Conservation (phyloP, 2,329 filamentous ascomycete genomes). For the Botrytis tulipae region DNA sequence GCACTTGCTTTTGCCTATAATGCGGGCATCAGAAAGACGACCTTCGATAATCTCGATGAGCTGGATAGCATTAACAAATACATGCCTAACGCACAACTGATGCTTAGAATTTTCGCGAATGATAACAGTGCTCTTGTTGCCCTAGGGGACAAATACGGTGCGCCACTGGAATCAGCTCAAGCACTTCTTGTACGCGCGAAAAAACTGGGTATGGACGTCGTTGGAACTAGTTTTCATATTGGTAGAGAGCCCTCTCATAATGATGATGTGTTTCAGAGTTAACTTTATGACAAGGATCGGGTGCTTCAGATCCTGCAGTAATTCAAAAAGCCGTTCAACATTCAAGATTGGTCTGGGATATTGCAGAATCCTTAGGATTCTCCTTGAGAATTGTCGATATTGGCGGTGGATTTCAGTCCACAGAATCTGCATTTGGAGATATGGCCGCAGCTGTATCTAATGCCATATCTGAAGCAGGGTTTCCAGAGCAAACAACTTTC, state of each 20-base stretch:
- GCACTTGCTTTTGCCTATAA: not conserved
- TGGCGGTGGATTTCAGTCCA: slow-evolving; percentile 5
- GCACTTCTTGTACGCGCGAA: not conserved
- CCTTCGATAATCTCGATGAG: not conserved
- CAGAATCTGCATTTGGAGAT: not conserved
- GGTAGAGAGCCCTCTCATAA: not conserved
- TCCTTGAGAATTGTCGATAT: not conserved
- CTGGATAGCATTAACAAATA: slow-evolving; percentile 4
- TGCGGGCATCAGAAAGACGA: not conserved
- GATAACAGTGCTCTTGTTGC: not conserved
- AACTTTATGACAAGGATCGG: not conserved
- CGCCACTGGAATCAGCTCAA: not conserved
- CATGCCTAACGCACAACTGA: not conserved
- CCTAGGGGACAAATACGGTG: not conserved
- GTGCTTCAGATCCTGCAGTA: not conserved
- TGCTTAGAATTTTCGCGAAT: slow-evolving; percentile 4
- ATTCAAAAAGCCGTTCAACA: not conserved
- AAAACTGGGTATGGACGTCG: not conserved
- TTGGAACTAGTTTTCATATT: slow-evolving; percentile 7
- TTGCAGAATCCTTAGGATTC: not conserved
- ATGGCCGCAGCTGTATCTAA: not conserved
- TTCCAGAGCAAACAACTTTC: not conserved
- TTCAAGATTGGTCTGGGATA: slow-evolving; percentile 2
- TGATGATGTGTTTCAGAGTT: not conserved
- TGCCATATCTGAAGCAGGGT: not conserved